These are phyloP conservation scores for Mucor velutinosus DNA, from an alignment of 371 early-diverging fungal species.

Conservation along the genomic window DNA sequence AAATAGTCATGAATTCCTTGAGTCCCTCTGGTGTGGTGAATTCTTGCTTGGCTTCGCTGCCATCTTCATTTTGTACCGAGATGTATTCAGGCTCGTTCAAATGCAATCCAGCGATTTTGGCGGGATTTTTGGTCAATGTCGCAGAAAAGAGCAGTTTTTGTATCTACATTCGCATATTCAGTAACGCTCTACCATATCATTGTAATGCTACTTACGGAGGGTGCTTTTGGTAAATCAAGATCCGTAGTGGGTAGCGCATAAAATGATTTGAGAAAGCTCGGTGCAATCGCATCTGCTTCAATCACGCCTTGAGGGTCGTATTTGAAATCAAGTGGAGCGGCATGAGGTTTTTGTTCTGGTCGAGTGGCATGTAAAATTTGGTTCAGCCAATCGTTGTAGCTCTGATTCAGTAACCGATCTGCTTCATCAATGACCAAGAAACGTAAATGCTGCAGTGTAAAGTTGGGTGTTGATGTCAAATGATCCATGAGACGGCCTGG, in stretches of 20 bases:
- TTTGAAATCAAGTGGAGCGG: conserved; percentile 24
- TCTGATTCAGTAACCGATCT: conserved; percentile 90
- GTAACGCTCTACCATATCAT: neutral
- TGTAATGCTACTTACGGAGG: conserved; percentile 38
- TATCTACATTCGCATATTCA: conserved; percentile 30
- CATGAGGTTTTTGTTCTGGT: conserved; percentile 24
- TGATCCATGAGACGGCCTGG: conserved; percentile 97
- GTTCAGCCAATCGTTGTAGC: conserved; percentile 93
- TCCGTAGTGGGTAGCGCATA: conserved; percentile 54
- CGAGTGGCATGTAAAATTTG: conserved; percentile 79
- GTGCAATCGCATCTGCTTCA: conserved; percentile 59
- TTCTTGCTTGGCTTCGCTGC: conserved; percentile 40
- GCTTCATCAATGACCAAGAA: conserved; percentile 96
- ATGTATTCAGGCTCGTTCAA: conserved; percentile 80
- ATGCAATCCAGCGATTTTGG: conserved; percentile 84
- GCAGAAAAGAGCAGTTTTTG: conserved; percentile 95
- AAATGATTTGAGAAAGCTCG: conserved; percentile 48
- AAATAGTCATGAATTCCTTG: conserved; percentile 72
- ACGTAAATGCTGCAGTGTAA: conserved; percentile 88
- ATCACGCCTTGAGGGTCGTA: conserved; percentile 39
- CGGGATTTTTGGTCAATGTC: conserved; percentile 91
- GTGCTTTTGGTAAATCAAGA: conserved; percentile 55
- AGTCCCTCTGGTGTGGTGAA: conserved; percentile 68
- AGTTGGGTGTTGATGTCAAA: conserved; percentile 79
- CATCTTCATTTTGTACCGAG: conserved; percentile 53